Percentiles rank a stretch among this genome's conserved stretches.
phyloP scores from a whole-genome alignment of 495 filamentous ascomycete species.

The Lindgomyces ingoldianus region DNA sequence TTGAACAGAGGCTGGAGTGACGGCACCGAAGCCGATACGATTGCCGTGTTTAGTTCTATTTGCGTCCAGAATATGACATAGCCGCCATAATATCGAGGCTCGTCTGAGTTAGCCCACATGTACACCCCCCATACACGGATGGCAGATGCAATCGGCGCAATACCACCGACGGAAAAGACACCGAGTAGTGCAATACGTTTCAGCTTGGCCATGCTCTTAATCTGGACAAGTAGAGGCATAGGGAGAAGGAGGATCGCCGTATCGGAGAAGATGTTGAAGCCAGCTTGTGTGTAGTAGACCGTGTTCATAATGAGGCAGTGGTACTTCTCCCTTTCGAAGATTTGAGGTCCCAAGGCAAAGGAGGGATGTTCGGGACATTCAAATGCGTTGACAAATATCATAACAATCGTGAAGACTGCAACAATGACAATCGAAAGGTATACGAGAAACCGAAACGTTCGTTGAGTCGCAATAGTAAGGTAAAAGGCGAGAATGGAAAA shows the following conservation, averaged over 20 bases:
- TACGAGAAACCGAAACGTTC: conserved; percentile 16
- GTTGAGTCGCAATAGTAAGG: conserved; percentile 42
- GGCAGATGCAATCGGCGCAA: conserved; percentile 44
- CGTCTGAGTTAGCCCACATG: conserved; percentile 14
- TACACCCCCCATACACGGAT: conserved; percentile 43
- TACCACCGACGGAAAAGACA: conserved; percentile 32
- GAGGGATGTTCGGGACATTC: conserved; percentile 48
- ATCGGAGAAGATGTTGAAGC: conserved; percentile 35
- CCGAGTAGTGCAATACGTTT: conserved; percentile 22
- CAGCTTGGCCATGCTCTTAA: conserved; percentile 17
- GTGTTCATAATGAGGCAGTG: conserved; percentile 14
- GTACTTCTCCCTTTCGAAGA: conserved; percentile 29
- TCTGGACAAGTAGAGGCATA: conserved; percentile 26
- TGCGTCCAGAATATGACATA: conserved; percentile 51
- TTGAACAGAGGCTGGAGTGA: conserved; percentile 42
- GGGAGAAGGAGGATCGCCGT: conserved; percentile 30
- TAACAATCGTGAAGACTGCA: conserved; percentile 39
- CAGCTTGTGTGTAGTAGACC: conserved; percentile 30
- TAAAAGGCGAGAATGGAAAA: conserved; percentile 54
- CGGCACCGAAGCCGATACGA: conserved; percentile 51
- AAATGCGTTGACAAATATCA: conserved; percentile 44
- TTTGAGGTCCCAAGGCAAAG: conserved; percentile 48
- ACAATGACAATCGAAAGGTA: conserved; percentile 45
- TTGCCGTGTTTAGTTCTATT: conserved; percentile 51
- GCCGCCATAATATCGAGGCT: conserved; percentile 40